Percentiles rank a stretch among this genome's conserved stretches.
phyloP scores from a whole-genome alignment of 345 rosid species.

The Citrus maxima region DNA sequence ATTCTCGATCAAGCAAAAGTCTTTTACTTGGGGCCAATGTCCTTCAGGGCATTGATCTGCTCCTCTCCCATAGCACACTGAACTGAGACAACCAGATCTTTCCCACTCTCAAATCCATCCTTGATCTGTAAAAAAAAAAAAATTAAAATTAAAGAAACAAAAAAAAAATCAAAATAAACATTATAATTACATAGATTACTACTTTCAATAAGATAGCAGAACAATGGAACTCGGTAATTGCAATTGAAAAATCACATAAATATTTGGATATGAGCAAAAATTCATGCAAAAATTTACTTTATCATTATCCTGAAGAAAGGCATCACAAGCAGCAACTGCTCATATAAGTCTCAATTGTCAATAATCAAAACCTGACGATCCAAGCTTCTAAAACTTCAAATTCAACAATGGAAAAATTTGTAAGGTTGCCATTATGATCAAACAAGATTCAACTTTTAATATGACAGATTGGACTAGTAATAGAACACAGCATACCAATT shows the following conservation, averaged over 20 bases:
- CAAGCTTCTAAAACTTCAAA: neutral
- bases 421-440: neutral
- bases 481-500: neutral
- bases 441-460: neutral
- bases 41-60: constrained; percentile 82
- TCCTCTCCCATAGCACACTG: constrained; percentile 95
- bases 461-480: neutral
- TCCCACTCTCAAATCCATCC: constrained; percentile 70
- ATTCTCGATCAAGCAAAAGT: neutral
- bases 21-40: constrained; percentile 59
- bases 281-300: neutral
- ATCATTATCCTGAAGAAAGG: neutral
- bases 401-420: neutral
- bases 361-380: neutral
- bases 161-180: neutral
- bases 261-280: neutral
- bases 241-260: neutral
- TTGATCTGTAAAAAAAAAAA: constrained; percentile 41
- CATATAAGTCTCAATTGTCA: neutral
- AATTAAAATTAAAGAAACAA: no score
- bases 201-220: neutral
- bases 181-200: neutral
- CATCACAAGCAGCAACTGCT: neutral
- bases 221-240: neutral
- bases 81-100: constrained; percentile 73